phyloP scores from a whole-genome alignment of 345 rosid genomes.

The Pistacia atlantica region DNA sequence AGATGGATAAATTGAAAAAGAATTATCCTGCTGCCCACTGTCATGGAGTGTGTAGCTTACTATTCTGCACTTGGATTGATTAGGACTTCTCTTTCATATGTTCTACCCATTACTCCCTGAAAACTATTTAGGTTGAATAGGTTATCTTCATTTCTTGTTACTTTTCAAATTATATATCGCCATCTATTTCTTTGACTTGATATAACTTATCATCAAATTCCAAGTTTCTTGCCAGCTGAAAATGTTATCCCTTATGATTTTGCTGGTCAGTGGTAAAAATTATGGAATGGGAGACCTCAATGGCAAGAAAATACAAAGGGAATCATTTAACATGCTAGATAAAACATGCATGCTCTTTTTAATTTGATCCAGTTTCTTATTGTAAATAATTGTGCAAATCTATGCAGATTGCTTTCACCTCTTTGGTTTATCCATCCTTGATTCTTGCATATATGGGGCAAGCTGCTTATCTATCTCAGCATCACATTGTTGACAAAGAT shows the following conservation, averaged over 20 bases:
- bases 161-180: background rate
- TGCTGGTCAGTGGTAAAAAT: background rate
- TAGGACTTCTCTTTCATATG: background rate
- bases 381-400: constrained; percentile 9
- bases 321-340: background rate
- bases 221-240: background rate
- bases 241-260: background rate
- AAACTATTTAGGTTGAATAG: background rate
- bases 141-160: background rate
- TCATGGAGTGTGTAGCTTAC: background rate
- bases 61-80: background rate
- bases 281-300: background rate
- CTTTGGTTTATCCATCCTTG: constrained; percentile 86
- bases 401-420: constrained; percentile 86
- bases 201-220: background rate
- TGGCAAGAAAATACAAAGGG: background rate
- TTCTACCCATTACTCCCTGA: background rate
- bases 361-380: background rate
- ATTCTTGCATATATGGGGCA: constrained; percentile 96
- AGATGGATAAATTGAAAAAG: too few species aligned
- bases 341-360: background rate
- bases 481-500: constrained; percentile 45
- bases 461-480: constrained; percentile 84
- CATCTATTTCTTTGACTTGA: background rate
- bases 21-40: too few species aligned